phyloP scores from a whole-genome alignment of 2,329 filamentous ascomycete species.

The Dothistroma septosporum region DNA sequence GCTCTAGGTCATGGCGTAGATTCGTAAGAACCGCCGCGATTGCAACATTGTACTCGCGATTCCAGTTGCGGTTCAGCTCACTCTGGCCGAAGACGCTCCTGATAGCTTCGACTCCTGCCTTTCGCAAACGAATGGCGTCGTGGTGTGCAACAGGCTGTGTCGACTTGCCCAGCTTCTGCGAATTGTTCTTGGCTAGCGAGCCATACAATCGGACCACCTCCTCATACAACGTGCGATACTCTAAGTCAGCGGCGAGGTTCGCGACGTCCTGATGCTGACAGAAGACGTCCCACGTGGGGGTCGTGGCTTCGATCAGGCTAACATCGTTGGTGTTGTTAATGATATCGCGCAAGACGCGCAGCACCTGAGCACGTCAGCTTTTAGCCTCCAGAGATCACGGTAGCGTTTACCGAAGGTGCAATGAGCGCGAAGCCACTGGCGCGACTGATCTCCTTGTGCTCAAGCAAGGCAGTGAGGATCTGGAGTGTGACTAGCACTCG shows the following conservation, averaged over 20 bases:
- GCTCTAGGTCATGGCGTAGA: slow-evolving; percentile 56
- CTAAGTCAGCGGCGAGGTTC: slow-evolving; percentile 77
- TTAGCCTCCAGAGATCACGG: not conserved
- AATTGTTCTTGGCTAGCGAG: slow-evolving; percentile 61
- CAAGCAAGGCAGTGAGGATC: slow-evolving; percentile 85
- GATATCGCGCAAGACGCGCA: slow-evolving; percentile 78
- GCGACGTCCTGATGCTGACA: slow-evolving; percentile 85
- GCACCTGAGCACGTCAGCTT: slow-evolving; percentile 53
- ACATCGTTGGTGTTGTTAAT: slow-evolving; percentile 76
- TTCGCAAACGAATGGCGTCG: slow-evolving; percentile 62
- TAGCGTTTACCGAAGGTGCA: slow-evolving; percentile 48
- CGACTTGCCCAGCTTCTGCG: slow-evolving; percentile 33
- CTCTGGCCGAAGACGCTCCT: slow-evolving; percentile 72
- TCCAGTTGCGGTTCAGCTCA: slow-evolving; percentile 41
- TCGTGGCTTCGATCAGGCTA: slow-evolving; percentile 85
- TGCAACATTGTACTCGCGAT: slow-evolving; percentile 65
- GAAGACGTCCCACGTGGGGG: slow-evolving; percentile 81
- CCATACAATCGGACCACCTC: slow-evolving; percentile 77
- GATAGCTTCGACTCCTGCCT: slow-evolving; percentile 62
- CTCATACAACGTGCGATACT: slow-evolving; percentile 77
- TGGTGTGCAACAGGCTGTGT: slow-evolving; percentile 52
- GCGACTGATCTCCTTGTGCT: slow-evolving; percentile 62
- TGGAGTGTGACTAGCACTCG: slow-evolving; percentile 84
- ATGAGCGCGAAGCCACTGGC: slow-evolving; percentile 85
- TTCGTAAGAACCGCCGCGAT: slow-evolving; percentile 85